Evolutionary conservation across 2,329 filamentous ascomycete genomes (phyloP).

Genomic region (Macrophomina phaseolina): DNA sequence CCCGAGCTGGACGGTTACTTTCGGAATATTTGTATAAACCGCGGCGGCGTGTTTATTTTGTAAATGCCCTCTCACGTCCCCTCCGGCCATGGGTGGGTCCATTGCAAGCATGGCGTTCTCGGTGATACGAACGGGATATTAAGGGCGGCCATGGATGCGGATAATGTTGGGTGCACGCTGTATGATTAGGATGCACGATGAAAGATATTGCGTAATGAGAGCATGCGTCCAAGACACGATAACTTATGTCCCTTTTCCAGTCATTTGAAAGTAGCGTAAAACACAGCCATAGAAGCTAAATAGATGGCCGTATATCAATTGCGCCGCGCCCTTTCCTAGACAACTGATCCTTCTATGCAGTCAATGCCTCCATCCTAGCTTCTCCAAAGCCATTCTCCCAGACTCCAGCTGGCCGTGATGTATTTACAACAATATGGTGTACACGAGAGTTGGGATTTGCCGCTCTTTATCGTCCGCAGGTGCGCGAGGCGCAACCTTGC

Average conservation of each 20-base stretch:
- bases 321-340: conserved; percentile 6
- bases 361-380: conserved; percentile 19
- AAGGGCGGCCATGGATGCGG: conserved; percentile 21
- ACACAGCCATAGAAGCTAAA: not conserved
- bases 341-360: conserved; percentile 22
- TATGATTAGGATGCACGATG: conserved; percentile 26
- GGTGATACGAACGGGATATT: conserved; percentile 21
- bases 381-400: conserved; percentile 13
- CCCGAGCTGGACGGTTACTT: conserved; percentile 21
- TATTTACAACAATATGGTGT: conserved; percentile 27
- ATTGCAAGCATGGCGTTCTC: conserved; percentile 48
- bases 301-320: not conserved
- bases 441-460: conserved; percentile 18
- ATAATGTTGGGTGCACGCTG: conserved; percentile 22
- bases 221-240: conserved; percentile 25
- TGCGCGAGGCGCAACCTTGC: not conserved
- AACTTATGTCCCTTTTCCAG: not conserved
- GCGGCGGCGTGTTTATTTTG: conserved; percentile 26
- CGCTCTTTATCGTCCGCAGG: not conserved
- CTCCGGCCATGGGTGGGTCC: conserved; percentile 26
- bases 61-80: conserved; percentile 27
- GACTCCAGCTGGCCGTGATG: conserved; percentile 18
- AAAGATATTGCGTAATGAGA: conserved; percentile 28
- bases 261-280: conserved; percentile 9
- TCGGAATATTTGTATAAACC: conserved; percentile 24